phyloP scores from a whole-genome alignment of 2,329 filamentous ascomycete species.

The Botrytis elliptica region DNA sequence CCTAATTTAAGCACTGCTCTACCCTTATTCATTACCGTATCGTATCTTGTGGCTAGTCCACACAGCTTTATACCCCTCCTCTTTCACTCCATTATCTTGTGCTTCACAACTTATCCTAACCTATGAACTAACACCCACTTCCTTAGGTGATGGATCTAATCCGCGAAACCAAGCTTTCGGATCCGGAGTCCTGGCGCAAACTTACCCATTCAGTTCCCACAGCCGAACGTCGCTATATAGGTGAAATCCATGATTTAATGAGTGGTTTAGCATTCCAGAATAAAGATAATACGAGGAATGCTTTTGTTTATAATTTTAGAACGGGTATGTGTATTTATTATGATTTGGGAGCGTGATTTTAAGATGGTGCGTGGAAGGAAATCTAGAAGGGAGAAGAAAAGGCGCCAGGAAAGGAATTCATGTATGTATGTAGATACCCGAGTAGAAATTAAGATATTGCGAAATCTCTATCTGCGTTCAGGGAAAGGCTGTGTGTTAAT shows the following conservation, averaged over 20 bases:
- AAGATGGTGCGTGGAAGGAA: background rate
- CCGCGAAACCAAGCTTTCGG: constrained; percentile 69
- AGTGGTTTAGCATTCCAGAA: constrained; percentile 59
- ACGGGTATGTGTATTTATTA: constrained; percentile 84
- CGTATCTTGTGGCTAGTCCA: background rate
- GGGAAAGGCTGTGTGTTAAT: background rate
- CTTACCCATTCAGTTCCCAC: constrained; percentile 76
- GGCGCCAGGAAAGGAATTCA: background rate
- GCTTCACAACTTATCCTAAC: background rate
- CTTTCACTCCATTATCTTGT: too few species aligned
- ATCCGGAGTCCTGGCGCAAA: constrained; percentile 79
- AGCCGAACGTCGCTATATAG: constrained; percentile 76
- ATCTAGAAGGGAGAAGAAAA: background rate
- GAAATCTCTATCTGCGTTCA: background rate
- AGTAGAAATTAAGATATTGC: background rate
- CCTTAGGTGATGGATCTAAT: constrained; percentile 62
- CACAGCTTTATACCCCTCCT: background rate
- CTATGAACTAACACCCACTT: background rate
- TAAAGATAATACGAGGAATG: constrained; percentile 62
- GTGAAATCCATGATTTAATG: constrained; percentile 78
- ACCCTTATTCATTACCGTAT: background rate
- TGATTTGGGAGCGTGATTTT: constrained; percentile 56
- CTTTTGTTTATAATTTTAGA: constrained; percentile 89
- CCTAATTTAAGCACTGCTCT: background rate
- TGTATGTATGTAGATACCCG: constrained; percentile 16